phyloP scores from a whole-genome alignment of 768 basidiomycete species.

The Hericium alpestre region DNA sequence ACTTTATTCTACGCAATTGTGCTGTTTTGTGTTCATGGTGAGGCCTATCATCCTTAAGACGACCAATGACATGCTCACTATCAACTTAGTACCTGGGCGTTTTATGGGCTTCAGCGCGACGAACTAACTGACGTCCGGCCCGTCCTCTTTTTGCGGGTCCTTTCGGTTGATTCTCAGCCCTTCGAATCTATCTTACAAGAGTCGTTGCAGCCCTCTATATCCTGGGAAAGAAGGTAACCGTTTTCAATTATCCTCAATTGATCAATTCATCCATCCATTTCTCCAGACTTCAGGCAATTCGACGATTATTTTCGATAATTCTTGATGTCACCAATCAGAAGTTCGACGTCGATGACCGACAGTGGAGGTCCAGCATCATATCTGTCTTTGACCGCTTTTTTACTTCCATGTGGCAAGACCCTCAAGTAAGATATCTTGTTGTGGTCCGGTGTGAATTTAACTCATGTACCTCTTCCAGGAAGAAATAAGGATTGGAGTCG shows the following conservation, averaged over 20 bases:
- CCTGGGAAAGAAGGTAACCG: conserved; percentile 46
- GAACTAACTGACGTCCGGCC: conserved; percentile 46
- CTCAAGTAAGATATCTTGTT: conserved; percentile 31
- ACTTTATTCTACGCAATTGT: conserved; percentile 60
- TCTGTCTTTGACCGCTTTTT: conserved; percentile 55
- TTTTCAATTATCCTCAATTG: background rate
- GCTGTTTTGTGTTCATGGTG: conserved; percentile 51
- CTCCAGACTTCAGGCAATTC: conserved; percentile 39
- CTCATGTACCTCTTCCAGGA: conserved; percentile 32
- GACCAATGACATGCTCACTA: background rate
- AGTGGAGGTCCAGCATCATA: conserved; percentile 55
- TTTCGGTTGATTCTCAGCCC: conserved; percentile 55
- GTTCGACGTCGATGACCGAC: conserved; percentile 51
- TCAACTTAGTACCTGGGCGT: conserved; percentile 47
- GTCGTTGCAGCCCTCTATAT: conserved; percentile 24
- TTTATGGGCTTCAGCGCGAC: conserved; percentile 50
- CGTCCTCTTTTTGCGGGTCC: conserved; percentile 43
- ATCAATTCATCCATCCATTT: background rate
- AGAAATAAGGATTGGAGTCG: conserved; percentile 50
- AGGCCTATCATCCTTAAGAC: conserved; percentile 9
- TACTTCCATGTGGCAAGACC: conserved; percentile 51
- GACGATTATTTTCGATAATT: conserved; percentile 52
- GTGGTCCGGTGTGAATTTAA: background rate
- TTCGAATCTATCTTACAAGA: conserved; percentile 41
- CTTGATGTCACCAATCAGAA: conserved; percentile 55